These are phyloP conservation scores for Chamaenerion angustifolium DNA, from an alignment of 345 rosid genomes.

Conservation along the genomic window DNA sequence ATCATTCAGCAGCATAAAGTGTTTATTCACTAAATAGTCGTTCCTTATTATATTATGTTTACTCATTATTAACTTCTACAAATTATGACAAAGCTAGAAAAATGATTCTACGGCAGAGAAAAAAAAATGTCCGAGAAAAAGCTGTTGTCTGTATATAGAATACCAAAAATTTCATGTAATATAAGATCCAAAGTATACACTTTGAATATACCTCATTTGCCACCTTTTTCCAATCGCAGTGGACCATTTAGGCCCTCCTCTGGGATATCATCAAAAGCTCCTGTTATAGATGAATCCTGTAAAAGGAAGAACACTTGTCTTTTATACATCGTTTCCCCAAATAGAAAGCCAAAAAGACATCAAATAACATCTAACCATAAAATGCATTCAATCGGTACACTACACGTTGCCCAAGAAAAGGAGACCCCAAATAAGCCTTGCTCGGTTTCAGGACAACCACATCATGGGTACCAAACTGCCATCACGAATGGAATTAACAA, in stretches of 20 bases:
- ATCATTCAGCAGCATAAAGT: no score
- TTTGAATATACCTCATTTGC: constrained; percentile 62
- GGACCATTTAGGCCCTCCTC: constrained; percentile 79
- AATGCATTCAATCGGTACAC: constrained; percentile 78
- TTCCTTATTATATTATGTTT: no score
- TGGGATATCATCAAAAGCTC: constrained; percentile 80
- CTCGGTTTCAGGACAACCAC: constrained; percentile 77
- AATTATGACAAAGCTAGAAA: no score
- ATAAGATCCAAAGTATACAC: no score
- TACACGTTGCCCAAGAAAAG: constrained; percentile 91
- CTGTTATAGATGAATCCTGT: constrained; percentile 76
- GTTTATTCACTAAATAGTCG: no score
- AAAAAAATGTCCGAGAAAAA: no score
- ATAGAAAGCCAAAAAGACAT: constrained; percentile 3
- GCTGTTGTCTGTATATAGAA: not conserved
- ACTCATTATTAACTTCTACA: no score
- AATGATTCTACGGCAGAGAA: no score
- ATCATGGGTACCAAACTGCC: constrained; percentile 81
- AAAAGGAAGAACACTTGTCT: constrained; percentile 3
- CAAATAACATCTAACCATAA: no score
- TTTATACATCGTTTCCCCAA: not conserved
- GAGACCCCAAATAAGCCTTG: constrained; percentile 72
- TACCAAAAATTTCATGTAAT: not conserved
- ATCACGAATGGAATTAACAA: constrained; percentile 1
- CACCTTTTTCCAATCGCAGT: constrained; percentile 69